phyloP scores from a whole-genome alignment of 1,284 basidiomycete genomes.

The Apiotrichum akiyoshidainum region DNA sequence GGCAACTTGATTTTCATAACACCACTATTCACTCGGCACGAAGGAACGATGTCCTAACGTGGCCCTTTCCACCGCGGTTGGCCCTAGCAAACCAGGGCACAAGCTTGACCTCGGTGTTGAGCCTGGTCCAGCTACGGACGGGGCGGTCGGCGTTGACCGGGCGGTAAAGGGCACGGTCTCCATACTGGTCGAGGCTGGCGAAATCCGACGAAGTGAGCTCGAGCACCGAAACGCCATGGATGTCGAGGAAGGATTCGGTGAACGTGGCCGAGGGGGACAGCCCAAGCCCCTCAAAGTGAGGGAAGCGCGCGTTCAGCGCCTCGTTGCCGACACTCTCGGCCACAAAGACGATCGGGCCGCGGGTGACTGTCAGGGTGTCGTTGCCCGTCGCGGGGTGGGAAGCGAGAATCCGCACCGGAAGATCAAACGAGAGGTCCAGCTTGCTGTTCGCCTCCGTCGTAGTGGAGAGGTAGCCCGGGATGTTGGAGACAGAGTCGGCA shows the following conservation, averaged over 20 bases:
- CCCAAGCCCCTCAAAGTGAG: constrained; percentile 34
- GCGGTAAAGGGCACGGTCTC: constrained; percentile 12
- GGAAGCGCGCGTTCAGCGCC: constrained; percentile 18
- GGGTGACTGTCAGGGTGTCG: constrained; percentile 33
- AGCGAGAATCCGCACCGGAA: constrained; percentile 32
- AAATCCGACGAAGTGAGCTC: constrained; percentile 6
- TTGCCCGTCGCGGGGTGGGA: constrained; percentile 25
- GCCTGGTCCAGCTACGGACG: constrained; percentile 13
- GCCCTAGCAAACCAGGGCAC: constrained; percentile 41
- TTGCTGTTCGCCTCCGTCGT: constrained; percentile 3
- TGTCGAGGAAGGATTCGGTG: constrained; percentile 14
- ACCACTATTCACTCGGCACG: constrained; percentile 5
- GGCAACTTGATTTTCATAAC: too few species aligned
- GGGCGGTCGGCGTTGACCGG: constrained; percentile 7
- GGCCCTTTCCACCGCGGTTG: constrained; percentile 33
- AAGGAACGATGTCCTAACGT: constrained; percentile 27
- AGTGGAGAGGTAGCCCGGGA: constrained; percentile 20
- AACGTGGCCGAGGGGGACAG: constrained; percentile 23
- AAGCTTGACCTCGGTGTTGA: constrained; percentile 20
- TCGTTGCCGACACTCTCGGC: constrained; percentile 37
- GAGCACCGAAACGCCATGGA: constrained; percentile 31
- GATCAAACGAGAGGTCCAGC: constrained; percentile 21
- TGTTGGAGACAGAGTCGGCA: background rate
- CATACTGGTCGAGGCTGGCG: constrained; percentile 8
- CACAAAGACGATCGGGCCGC: constrained; percentile 38